A percentile compares a stretch with the other conserved stretches of the same genome.
These are phyloP conservation scores for Omphalotus guepiniiformis DNA, from an alignment of 768 basidiomycete genomes.

Conservation along the genomic window DNA sequence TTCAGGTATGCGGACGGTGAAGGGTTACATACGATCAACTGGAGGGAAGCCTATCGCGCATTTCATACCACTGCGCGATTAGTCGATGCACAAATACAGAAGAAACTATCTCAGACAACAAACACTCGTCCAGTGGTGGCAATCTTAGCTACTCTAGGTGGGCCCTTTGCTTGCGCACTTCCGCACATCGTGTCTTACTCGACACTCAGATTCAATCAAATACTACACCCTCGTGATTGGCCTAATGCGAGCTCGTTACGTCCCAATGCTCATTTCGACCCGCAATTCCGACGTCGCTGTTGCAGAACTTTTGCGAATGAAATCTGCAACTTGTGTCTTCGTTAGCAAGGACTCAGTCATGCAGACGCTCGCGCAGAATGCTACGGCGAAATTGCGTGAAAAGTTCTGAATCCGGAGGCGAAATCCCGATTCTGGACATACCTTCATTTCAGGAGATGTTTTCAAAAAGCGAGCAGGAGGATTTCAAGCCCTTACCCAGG, in stretches of 20 bases:
- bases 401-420: neutral
- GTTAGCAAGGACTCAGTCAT: neutral
- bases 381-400: neutral
- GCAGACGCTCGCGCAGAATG: neutral
- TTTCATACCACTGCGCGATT: neutral
- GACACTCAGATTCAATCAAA: conserved; percentile 21
- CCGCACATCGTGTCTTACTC: conserved; percentile 28
- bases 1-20: neutral
- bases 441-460: neutral
- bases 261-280: conserved; percentile 28
- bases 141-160: neutral
- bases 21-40: neutral
- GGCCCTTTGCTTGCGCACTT: neutral
- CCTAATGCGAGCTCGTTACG: conserved; percentile 11
- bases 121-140: no score
- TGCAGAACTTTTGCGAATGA: conserved; percentile 21
- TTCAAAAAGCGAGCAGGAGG: neutral
- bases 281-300: conserved; percentile 29
- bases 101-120: no score
- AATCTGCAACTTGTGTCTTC: conserved; percentile 10
- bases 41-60: neutral
- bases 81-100: neutral
- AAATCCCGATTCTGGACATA: neutral
- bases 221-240: conserved; percentile 10
- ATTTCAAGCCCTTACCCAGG: neutral